A percentile compares a stretch with the other conserved stretches of the same genome.
phyloP scores from a whole-genome alignment of 768 basidiomycete species.

The Amyloporia xantha region DNA sequence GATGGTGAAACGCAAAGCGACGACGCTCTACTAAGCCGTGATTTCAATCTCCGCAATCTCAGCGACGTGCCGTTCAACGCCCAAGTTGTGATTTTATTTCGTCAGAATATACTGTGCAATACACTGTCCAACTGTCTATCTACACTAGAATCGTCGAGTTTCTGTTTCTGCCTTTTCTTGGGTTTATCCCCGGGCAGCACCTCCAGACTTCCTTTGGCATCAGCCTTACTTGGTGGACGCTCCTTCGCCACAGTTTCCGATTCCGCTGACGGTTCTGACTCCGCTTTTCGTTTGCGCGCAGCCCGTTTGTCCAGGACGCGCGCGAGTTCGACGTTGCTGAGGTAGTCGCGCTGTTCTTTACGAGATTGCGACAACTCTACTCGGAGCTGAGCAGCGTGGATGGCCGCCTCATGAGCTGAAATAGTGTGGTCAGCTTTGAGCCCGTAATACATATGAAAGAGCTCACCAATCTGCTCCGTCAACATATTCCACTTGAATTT shows the following conservation, averaged over 20 bases:
- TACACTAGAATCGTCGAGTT: constrained; percentile 6
- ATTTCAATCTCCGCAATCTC: constrained; percentile 37
- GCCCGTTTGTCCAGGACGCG: constrained; percentile 79
- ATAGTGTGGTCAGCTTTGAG: background rate
- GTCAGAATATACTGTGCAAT: constrained; percentile 45
- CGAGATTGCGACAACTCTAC: constrained; percentile 85
- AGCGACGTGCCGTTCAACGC: constrained; percentile 1
- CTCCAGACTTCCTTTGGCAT: constrained; percentile 46
- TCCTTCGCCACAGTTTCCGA: background rate
- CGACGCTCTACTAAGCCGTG: background rate
- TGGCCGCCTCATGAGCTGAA: constrained; percentile 86
- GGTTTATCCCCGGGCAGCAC: constrained; percentile 28
- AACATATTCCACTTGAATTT: constrained; percentile 99
- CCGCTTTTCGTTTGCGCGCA: constrained; percentile 37
- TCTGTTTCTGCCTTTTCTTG: constrained; percentile 17
- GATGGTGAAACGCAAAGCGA: constrained; percentile 37
- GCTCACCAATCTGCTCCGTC: constrained; percentile 94
- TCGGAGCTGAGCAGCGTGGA: constrained; percentile 84
- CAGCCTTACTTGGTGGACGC: background rate
- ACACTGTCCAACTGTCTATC: constrained; percentile 35
- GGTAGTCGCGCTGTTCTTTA: constrained; percentile 86
- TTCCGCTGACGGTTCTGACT: constrained; percentile 15
- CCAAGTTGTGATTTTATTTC: background rate
- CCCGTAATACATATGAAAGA: background rate
- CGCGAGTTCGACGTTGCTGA: constrained; percentile 90